Evolutionary conservation across 768 basidiomycete species (phyloP).

Genomic region (Boletellus ananiceps): DNA sequence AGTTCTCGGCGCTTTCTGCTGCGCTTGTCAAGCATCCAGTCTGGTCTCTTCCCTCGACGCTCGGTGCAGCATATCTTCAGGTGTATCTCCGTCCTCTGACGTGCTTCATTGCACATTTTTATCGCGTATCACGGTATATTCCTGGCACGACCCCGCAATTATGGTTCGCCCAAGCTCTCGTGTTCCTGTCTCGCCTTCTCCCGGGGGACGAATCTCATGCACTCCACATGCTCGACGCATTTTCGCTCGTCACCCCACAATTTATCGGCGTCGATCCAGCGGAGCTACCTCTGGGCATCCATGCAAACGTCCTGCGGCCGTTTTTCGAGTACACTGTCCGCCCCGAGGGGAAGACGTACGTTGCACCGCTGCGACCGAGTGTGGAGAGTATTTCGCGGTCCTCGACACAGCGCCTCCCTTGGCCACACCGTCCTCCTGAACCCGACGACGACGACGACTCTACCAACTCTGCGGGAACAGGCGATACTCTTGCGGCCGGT

Average conservation of each 20-base stretch:
- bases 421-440: background rate
- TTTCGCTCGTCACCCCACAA: slow-evolving; percentile 16
- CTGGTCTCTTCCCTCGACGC: slow-evolving; percentile 36
- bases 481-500: slow-evolving; percentile 21
- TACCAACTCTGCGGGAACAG: background rate
- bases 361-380: slow-evolving; percentile 50
- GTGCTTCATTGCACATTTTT: slow-evolving; percentile 47
- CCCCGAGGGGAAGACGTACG: slow-evolving; percentile 36
- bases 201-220: slow-evolving; percentile 75
- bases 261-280: slow-evolving; percentile 13
- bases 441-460: too few relatives aligned
- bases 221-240: slow-evolving; percentile 32
- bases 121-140: slow-evolving; percentile 53
- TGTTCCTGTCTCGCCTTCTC: slow-evolving; percentile 49
- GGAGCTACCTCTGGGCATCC: slow-evolving; percentile 31
- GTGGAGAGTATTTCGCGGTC: slow-evolving; percentile 52
- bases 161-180: slow-evolving; percentile 65
- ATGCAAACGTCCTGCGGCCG: slow-evolving; percentile 34
- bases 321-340: slow-evolving; percentile 51
- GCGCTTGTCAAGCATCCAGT: slow-evolving; percentile 46
- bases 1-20: slow-evolving; percentile 51
- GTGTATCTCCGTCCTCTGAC: slow-evolving; percentile 46
- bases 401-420: slow-evolving; percentile 48
- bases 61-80: slow-evolving; percentile 4
- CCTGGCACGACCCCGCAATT: slow-evolving; percentile 52